These are phyloP conservation scores for Aleurites moluccanus DNA, from an alignment of 441 rosid species.

Conservation along the genomic window DNA sequence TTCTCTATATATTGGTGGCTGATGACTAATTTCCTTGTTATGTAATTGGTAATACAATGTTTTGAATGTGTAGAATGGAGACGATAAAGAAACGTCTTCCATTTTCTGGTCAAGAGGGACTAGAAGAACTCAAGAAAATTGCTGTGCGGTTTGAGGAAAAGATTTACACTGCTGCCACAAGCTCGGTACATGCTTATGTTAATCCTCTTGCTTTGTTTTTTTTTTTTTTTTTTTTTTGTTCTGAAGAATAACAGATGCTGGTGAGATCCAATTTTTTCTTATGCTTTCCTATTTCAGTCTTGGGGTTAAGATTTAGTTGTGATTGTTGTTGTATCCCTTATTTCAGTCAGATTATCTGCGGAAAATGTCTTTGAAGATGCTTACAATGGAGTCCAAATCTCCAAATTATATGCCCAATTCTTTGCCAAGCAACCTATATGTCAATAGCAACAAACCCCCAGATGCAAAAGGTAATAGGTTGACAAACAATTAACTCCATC, in stretches of 20 bases:
- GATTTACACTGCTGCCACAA: slow-evolving; percentile 50
- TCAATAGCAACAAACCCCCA: slow-evolving; percentile 48
- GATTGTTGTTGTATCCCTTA: not conserved
- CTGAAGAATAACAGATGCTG: not conserved
- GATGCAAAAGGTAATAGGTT: slow-evolving; percentile 57
- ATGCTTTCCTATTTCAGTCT: too few species aligned
- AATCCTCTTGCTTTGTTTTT: not conserved
- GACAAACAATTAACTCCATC: not conserved
- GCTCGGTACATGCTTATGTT: too few species aligned
- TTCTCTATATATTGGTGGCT: too few species aligned
- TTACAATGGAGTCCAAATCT: slow-evolving; percentile 68
- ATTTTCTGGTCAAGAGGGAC: slow-evolving; percentile 57
- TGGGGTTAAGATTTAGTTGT: too few species aligned
- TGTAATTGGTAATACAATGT: too few species aligned
- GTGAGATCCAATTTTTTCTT: not conserved
- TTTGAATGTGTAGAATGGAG: not conserved
- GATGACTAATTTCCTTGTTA: too few species aligned
- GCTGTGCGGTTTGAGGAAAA: slow-evolving; percentile 76
- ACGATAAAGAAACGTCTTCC: slow-evolving; percentile 37
- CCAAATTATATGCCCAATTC: slow-evolving; percentile 30
- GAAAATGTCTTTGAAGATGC: slow-evolving; percentile 82
- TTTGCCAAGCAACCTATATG: slow-evolving; percentile 17
- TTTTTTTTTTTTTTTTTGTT: too few species aligned
- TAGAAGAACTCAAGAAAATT: slow-evolving; percentile 57
- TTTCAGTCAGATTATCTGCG: slow-evolving; percentile 75